Base-by-base conservation (phyloP, 2,329 filamentous ascomycete species). In the Ophiostoma novo-ulmi region DNA sequence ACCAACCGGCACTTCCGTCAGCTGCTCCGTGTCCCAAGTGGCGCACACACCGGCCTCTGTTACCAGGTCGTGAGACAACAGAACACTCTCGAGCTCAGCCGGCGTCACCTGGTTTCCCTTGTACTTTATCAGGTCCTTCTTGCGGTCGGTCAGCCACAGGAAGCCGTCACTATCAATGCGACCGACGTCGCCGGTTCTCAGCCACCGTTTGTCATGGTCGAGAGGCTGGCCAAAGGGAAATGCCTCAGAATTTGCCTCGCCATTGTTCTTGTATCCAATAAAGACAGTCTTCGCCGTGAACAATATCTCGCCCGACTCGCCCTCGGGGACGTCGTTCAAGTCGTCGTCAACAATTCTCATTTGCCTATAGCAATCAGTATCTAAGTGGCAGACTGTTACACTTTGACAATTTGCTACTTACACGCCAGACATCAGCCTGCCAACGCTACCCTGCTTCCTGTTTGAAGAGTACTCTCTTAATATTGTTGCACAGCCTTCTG, bases 121-220 rank as follows among this genome's bases (percentile, higher is more conserved):
- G 55, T 70, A 70, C 48, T 68, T 68, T 20, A 70, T 68, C 4
- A 70, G 66, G 20, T 70, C 70, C 70, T 70, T 70, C n/a, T 70
- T 70, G 8, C 65, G 69, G 48, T 70, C 69, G 1, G 69, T 70
- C n/a, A 70, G 52, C 69, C 65, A 70, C 10, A 70, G 17, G 14
- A 64, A 70, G 39, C 70, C 70, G 11, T 68, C 70, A 14, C 66
- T 48, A 5, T 68, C 70, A n/a, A 71, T n/a, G 20, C 39, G 66
- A 35, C 69, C 70, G 10, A 65, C 38, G 13, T 70, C 69, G 38
- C 69, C 69, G 0, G 52, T 68, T n/a, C 69, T 35, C 17, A 70
- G 17, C n/a, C 44, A 65, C 3, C 64, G 20, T 22, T 70, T 64
- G 31, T 48, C 52, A 3, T 58, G n/a, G 52, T 55, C 26, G 58